A percentile compares a stretch with the other conserved stretches of the same genome.
Conservation (phyloP, 495 filamentous ascomycete species). For the Chlorociboria aeruginascens region DNA sequence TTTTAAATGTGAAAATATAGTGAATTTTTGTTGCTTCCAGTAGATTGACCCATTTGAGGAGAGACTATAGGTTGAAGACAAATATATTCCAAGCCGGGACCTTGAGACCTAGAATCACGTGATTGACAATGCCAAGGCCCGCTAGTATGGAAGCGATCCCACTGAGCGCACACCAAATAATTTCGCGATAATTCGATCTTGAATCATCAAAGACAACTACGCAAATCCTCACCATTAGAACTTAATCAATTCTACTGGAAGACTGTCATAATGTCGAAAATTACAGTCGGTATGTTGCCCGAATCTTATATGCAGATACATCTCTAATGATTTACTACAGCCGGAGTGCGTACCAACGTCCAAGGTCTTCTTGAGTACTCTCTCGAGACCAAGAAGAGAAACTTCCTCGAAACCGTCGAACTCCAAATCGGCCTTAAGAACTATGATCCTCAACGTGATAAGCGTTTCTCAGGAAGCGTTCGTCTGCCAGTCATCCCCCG, state of each 20-base stretch:
- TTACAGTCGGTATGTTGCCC: conserved; percentile 63
- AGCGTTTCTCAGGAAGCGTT: conserved; percentile 99
- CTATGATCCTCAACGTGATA: conserved; percentile 99
- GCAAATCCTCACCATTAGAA: conserved; percentile 61
- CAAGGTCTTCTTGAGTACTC: conserved; percentile 85
- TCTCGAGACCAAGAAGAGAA: conserved; percentile 95
- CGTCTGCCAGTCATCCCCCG: conserved; percentile 82
- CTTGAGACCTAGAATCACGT: no score
- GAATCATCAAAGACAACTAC: conserved; percentile 14
- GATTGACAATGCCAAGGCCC: neutral
- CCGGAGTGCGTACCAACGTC: conserved; percentile 94
- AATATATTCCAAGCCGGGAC: no score
- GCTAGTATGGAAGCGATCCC: no score
- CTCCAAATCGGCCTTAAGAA: conserved; percentile 99
- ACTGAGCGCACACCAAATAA: neutral
- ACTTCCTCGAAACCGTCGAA: conserved; percentile 93
- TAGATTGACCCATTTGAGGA: no score
- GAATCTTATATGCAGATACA: neutral
- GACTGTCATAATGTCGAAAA: conserved; percentile 72
- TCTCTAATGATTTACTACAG: conserved; percentile 31
- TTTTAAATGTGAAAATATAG: no score
- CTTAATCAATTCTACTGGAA: conserved; percentile 43
- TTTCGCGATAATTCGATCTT: conserved; percentile 7
- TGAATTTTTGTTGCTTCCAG: no score
- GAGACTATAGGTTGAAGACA: no score